These are phyloP conservation scores for Trichoderma atroviride DNA, from an alignment of 2,329 filamentous ascomycete species.

Conservation along the genomic window DNA sequence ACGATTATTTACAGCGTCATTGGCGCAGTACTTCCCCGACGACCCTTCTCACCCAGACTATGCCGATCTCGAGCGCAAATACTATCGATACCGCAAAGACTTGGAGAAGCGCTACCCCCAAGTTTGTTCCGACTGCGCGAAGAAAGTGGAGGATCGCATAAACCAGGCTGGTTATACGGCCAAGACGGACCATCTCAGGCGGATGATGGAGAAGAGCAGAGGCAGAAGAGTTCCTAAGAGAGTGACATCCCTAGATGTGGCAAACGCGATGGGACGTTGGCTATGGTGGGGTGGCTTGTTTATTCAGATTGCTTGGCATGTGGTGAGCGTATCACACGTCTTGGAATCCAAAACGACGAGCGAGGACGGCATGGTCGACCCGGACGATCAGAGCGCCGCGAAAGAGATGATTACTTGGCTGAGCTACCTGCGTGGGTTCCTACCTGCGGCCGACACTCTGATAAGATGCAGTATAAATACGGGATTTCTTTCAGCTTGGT, in stretches of 20 bases:
- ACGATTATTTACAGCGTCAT: constrained; percentile 71
- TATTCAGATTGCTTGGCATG: constrained; percentile 56
- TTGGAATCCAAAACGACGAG: constrained; percentile 34
- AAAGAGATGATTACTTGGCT: constrained; percentile 28
- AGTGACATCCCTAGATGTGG: constrained; percentile 46
- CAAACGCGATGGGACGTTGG: constrained; percentile 47
- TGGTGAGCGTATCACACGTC: constrained; percentile 36
- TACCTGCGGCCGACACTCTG: constrained; percentile 47
- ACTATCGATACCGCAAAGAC: constrained; percentile 69
- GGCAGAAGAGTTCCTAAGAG: constrained; percentile 37
- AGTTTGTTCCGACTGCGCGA: constrained; percentile 80
- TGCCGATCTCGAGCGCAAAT: constrained; percentile 65
- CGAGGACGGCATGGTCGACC: constrained; percentile 40
- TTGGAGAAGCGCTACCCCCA: constrained; percentile 86
- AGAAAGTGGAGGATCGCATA: constrained; percentile 70
- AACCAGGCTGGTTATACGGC: constrained; percentile 75
- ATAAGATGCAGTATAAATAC: constrained; percentile 53
- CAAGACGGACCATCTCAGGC: constrained; percentile 76
- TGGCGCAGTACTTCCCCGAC: constrained; percentile 77
- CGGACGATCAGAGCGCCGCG: constrained; percentile 36
- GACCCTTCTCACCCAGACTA: constrained; percentile 69
- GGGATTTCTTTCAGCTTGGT: constrained; percentile 60
- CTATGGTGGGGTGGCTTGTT: constrained; percentile 53
- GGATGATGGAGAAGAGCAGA: constrained; percentile 70
- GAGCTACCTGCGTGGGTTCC: constrained; percentile 30